These are phyloP conservation scores for Komagataella populi DNA, from an alignment of 805 yeast genomes.

Conservation along the genomic window DNA sequence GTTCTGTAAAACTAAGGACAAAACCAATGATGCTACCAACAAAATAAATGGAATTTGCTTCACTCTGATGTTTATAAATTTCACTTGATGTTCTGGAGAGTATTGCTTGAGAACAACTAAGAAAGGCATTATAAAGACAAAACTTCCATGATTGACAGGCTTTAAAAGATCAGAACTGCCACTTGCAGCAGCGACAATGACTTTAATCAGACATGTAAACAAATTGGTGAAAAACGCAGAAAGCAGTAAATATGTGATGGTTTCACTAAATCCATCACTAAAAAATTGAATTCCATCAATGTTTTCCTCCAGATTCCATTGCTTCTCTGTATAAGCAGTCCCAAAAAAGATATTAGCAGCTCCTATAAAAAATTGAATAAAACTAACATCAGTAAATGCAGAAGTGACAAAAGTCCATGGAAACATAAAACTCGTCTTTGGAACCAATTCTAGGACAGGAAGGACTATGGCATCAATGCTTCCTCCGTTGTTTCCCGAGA, in stretches of 20 bases:
- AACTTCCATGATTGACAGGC: constrained; percentile 39
- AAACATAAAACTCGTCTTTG: constrained; percentile 34
- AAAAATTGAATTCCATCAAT: constrained; percentile 6
- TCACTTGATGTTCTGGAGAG: constrained; percentile 42
- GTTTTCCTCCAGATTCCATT: constrained; percentile 23
- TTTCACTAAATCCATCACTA: constrained; percentile 20
- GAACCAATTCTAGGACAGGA: constrained; percentile 53
- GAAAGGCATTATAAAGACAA: constrained; percentile 35
- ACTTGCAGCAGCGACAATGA: constrained; percentile 20
- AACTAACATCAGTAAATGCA: constrained; percentile 47
- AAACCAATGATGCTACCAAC: constrained; percentile 13
- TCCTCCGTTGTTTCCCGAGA: neutral
- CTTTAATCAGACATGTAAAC: constrained; percentile 27
- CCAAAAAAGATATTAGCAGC: constrained; percentile 22
- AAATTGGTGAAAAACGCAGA: constrained; percentile 46
- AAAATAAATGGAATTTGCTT: constrained; percentile 48
- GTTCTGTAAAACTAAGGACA: constrained; percentile 15
- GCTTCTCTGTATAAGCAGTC: constrained; percentile 32
- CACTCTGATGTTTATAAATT: constrained; percentile 36
- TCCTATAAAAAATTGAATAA: constrained; percentile 30
- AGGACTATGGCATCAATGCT: constrained; percentile 11
- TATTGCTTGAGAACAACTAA: constrained; percentile 43
- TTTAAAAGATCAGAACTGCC: constrained; percentile 19
- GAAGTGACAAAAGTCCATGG: constrained; percentile 58
- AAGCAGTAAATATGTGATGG: constrained; percentile 34